These are phyloP conservation scores for Hortaea sp. DNA, from an alignment of 2,329 filamentous ascomycete species.

Conservation along the genomic window DNA sequence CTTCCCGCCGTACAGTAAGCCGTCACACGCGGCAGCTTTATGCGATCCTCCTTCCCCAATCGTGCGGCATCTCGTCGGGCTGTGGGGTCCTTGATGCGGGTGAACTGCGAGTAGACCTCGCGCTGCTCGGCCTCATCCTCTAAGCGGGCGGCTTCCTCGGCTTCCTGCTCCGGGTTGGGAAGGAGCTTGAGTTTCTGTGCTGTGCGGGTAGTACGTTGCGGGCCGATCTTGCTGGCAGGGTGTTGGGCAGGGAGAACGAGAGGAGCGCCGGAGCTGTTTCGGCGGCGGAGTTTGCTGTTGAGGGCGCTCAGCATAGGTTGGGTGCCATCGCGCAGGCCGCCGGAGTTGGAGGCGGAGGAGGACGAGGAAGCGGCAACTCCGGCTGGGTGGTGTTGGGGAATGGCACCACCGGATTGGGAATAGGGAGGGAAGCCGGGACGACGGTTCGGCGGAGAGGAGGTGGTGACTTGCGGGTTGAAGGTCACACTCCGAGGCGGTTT, in stretches of 20 bases:
- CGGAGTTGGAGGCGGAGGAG: constrained; percentile 23
- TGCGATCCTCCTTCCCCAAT: constrained; percentile 84
- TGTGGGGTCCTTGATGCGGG: constrained; percentile 91
- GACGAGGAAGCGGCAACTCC: constrained; percentile 15
- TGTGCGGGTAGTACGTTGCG: constrained; percentile 88
- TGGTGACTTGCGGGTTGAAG: constrained; percentile 57
- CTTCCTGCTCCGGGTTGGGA: constrained; percentile 75
- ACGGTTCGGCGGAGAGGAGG: constrained; percentile 31
- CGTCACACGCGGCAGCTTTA: constrained; percentile 78
- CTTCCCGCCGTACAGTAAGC: constrained; percentile 92
- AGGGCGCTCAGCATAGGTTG: constrained; percentile 63
- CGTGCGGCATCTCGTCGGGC: constrained; percentile 85
- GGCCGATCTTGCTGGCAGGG: constrained; percentile 59
- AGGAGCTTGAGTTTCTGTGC: constrained; percentile 96
- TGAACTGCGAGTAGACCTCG: constrained; percentile 97
- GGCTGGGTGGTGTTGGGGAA: not conserved
- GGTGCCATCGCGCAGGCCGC: constrained; percentile 29
- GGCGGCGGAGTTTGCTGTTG: constrained; percentile 76
- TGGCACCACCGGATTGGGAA: constrained; percentile 7
- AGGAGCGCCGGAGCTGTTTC: constrained; percentile 69
- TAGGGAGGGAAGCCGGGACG: constrained; percentile 21
- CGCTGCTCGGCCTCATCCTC: constrained; percentile 79
- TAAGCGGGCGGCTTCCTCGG: constrained; percentile 45
- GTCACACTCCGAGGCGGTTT: constrained; percentile 56
- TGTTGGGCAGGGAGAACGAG: constrained; percentile 32